phyloP scores from a whole-genome alignment of 257 asterid species.

The Fraxinus anomala region DNA sequence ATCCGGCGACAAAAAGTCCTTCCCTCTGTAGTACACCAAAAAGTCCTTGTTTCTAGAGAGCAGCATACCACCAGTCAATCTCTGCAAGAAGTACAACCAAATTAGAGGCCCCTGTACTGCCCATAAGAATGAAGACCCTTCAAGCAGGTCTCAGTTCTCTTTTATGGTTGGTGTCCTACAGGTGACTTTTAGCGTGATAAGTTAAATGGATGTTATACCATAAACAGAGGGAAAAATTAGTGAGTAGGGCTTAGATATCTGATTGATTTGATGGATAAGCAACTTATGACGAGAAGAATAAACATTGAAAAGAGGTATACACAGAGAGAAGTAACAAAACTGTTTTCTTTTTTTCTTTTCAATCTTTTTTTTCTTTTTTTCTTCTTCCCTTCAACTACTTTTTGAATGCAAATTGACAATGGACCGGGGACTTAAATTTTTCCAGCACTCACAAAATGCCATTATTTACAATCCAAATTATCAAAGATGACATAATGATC shows the following conservation, averaged over 20 bases:
- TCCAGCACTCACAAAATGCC: neutral
- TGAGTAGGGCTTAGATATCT: neutral
- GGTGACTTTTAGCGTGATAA: neutral
- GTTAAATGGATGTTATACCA: neutral
- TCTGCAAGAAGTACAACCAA: conserved; percentile 51
- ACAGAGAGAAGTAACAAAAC: neutral
- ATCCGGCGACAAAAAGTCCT: conserved; percentile 81
- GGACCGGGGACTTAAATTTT: neutral
- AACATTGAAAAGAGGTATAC: neutral
- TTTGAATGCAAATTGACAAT: neutral
- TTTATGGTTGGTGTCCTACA: neutral
- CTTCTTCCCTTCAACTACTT: neutral
- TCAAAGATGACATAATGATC: neutral
- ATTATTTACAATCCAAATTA: neutral
- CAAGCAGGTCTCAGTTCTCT: neutral
- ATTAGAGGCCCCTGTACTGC: neutral
- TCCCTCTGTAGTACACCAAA: conserved; percentile 89
- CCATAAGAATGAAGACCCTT: neutral
- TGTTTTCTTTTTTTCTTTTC: neutral
- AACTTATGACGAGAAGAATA: neutral
- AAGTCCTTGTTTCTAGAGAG: conserved; percentile 94
- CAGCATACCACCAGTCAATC: conserved; percentile 80
- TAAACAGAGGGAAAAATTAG: neutral
- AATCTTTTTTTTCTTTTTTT: neutral
- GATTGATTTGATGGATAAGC: neutral